Base-by-base conservation (phyloP, 2,329 filamentous ascomycete species). In the Teratosphaeria epicoccoides region DNA sequence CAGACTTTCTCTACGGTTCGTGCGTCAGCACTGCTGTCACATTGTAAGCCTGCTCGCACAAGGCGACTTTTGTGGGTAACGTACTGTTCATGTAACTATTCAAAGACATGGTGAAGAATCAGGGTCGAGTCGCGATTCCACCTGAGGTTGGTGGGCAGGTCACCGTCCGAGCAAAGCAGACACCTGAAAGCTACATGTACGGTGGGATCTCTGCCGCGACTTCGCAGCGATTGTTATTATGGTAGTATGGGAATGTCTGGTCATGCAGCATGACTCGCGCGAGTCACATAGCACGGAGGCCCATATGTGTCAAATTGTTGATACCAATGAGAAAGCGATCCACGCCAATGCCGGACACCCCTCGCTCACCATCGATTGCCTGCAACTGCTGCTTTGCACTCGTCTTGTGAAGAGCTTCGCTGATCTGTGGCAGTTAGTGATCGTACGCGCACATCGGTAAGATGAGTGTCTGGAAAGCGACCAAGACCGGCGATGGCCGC, bases 1-100 rank as follows among this genome's bases (percentile, higher is more conserved):
- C 90, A 78, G 61, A 97, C 88, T 71, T 88, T 94, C 72, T 95
- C 93, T 96, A 47, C 22, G 25, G 25, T 43, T 29, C 3, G 25
- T 11, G 28, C 20, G 25, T 53, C 22, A 53, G 51, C 44, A 48
- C 51, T 53, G 50, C 29, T 11, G 43, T 17, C 26, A 44, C 23
- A 48, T 37, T 61, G 57, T 57, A 51, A 54, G 57, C 51, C 28
- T 37, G 51, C 33, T 33, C 24, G 33, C n/a, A 17, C n/a, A 12
- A 14, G 26, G 17, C 23, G 25, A 22, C 22, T 14, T n/a, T 7
- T n/a, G 10, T 48, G 47, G 24, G 25, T 6, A 37, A 37, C 61
- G 50, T 60, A 71, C 71, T 72, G 61, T 72, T 71, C 26, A 73
- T 59, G 61, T 73, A 73, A 54, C 62, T 60, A 59, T 71, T 71